Percentiles rank a stretch among this genome's conserved stretches.
Conservation (phyloP, 225 moss, liverwort and hornwort species). For the Ulota crispa region DNA sequence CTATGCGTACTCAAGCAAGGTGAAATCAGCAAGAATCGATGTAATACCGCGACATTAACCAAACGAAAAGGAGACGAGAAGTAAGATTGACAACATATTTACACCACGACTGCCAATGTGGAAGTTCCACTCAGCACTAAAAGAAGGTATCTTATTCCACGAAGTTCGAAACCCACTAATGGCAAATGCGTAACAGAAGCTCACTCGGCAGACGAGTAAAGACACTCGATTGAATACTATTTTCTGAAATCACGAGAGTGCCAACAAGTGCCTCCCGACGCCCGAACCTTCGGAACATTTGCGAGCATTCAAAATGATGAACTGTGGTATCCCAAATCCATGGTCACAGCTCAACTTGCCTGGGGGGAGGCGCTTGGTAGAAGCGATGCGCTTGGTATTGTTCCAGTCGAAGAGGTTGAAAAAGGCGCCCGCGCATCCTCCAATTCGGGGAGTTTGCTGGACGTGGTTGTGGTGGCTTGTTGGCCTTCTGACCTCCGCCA, state of each 20-base stretch:
- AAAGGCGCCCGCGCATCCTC: constrained; percentile 54
- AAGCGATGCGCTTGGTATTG: constrained; percentile 67
- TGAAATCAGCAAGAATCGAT: background rate
- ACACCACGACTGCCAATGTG: background rate
- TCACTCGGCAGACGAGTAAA: background rate
- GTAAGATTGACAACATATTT: background rate
- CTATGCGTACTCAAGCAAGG: too few species aligned
- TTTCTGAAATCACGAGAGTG: background rate
- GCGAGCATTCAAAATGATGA: background rate
- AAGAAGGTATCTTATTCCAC: background rate
- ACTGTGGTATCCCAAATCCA: background rate
- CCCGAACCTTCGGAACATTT: background rate
- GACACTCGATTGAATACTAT: background rate
- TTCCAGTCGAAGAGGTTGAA: constrained; percentile 72
- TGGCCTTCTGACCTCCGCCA: constrained; percentile 36
- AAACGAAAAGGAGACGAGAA: background rate
- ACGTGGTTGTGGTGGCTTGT: constrained; percentile 36
- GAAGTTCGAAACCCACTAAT: background rate
- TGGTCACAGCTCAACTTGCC: constrained; percentile 33
- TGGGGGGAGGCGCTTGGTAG: constrained; percentile 79
- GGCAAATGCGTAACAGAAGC: constrained; percentile 5
- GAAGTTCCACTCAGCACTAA: background rate
- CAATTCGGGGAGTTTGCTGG: constrained; percentile 49
- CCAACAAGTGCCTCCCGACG: background rate
- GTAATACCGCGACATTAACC: background rate